Evolutionary conservation across 495 filamentous ascomycete species (phyloP), one percentile per base, ranked within the genome.

Genomic region (Trypethelium eluteriae): DNA sequence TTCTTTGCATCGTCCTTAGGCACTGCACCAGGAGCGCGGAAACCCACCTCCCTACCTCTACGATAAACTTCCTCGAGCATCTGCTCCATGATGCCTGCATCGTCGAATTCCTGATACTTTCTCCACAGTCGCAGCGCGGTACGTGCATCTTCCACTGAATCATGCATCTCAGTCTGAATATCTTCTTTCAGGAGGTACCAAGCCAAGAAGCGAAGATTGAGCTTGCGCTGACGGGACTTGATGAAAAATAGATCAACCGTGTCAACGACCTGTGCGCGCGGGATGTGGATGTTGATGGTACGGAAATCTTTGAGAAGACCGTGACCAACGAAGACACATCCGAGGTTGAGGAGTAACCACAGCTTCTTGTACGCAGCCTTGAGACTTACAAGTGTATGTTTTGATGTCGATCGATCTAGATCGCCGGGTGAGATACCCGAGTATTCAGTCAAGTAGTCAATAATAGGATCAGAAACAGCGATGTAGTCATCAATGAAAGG

Each of bases 401-500:
- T 82, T 16, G 90, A 90, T 7, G 81, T 84, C 39, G 79, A 80
- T 2, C 85, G 83, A 72, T 96, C 89, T 34, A 99, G 81, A 73
- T 99, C 94, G 0, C 87, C 89, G 1, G 87, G 80, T 11, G 87
- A 86, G 74, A 99, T 93, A 46, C 94, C 94, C 7, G 93, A 97
- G 77, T 88, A 98, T 53, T 86, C 86, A 0, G 94, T 99, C 39
- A 98, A 82, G 72, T 98, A 96, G 77, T 99, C 94, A 49, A 96
- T 89, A n/a, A 99, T 89, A 0, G 88, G 86, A 68, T 96, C 94
- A 32, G 87, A 86, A 66, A 92, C 91, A 25, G 85, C 86, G 66
- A 99, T 96, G 77, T 98, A 98, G 74, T 99, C 94, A 73, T 99
- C 94, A 56, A 99, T 92, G 74, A 98, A 97, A 0, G 94, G 89